Percentiles rank a stretch among this genome's conserved stretches.
Conservation (phyloP, 73 alveolate genomes). For the Blepharisma japonicum region DNA sequence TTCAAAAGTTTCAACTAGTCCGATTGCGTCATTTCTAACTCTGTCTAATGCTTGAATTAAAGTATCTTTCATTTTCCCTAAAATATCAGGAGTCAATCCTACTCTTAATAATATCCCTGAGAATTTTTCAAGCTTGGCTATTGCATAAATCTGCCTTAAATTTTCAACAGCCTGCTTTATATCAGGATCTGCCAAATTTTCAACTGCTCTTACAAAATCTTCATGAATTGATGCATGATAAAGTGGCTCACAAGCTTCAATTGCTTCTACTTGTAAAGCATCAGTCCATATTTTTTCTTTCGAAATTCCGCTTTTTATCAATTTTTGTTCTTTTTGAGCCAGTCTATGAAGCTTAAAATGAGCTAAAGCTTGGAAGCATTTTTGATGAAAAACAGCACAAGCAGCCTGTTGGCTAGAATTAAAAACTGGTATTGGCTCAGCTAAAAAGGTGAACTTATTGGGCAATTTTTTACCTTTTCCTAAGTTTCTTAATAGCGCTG, state of each 20-base stretch:
- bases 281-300: neutral
- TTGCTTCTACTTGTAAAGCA: conserved; percentile 26
- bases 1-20: conserved; percentile 32
- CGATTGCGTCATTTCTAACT: conserved; percentile 30
- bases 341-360: neutral
- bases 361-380: conserved; percentile 20
- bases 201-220: neutral
- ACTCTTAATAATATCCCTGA: neutral
- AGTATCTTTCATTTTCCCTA: neutral
- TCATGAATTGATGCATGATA: conserved; percentile 11
- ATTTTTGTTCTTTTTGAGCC: neutral
- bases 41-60: neutral
- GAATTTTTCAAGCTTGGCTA: neutral
- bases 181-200: neutral
- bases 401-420: neutral
- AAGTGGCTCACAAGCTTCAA: conserved; percentile 26
- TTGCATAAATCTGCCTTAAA: conserved; percentile 10
- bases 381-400: conserved; percentile 5
- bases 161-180: neutral
- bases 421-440: conserved; percentile 8
- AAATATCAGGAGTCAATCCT: neutral
- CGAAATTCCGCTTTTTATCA: neutral
- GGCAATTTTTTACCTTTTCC: conserved; percentile 5
- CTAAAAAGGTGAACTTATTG: neutral
- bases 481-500: neutral